Evolutionary conservation across 2,329 filamentous ascomycete genomes (phyloP), one percentile per base, ranked within the genome.

Genomic region (Fusarium guadeloupense): DNA sequence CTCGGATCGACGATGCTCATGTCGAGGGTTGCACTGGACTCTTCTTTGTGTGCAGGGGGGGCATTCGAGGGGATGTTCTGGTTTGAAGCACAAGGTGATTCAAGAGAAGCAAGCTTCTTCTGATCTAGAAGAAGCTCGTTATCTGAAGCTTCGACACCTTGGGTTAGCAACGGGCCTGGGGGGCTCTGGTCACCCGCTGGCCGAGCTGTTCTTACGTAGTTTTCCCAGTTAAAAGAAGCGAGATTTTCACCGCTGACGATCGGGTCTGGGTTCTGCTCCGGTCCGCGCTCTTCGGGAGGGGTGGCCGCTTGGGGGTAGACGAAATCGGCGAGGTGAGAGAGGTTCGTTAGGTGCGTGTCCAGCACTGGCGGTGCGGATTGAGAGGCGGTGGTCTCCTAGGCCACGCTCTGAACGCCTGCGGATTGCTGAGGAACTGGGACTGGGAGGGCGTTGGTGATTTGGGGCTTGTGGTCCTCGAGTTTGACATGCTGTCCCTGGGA

Each of bases 351-450:
- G 2, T 25, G 4, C 17, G 47, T 31, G 2, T 45, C 21, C 28
- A 17, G 8, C 8, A 9, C 20, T 2, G 38, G 16, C 12, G 21
- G 3, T 6, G 49, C 34, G 13, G 34, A 30, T 6, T 64, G 54
- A n/a, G 60, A n/a, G 16, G 28, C 60, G 21, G 49, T 25, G 7
- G 34, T 16, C 23, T 61, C 25, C 60, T 61, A 64, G n/a, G 31
- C 50, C 25, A 50, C 50, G 42, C 33, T 33, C 42, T 50, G 60
- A 26, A 12, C 37, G 8, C 19, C 23, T 7, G 45, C 30, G 2
- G 35, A 14, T 16, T 51, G 30, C 8, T 52, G 41, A 3, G 23
- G 30, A 14, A 30, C 34, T 20, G 39, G 28, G 6, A 41, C 19
- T 3, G 44, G 43, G 2, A 44, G 6, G 0, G 17, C 25, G 3